Evolutionary conservation across 1,284 basidiomycete genomes (phyloP), one percentile per base, ranked within the genome.

Genomic region (Cutaneotrichosporon dermatis): DNA sequence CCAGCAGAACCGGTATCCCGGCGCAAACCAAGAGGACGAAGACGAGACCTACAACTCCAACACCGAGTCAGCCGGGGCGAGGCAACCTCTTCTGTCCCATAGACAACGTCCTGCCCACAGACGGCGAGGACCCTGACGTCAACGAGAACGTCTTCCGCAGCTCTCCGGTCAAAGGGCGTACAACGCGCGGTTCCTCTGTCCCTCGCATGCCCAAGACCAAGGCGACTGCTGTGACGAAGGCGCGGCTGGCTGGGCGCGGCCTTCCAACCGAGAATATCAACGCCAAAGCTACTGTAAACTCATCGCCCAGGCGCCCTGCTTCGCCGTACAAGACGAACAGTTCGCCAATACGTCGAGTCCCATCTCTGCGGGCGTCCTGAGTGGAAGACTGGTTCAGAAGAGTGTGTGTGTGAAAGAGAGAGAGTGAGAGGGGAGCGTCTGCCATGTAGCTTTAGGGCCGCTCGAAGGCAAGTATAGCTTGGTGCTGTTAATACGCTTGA

Each of bases 81-180:
- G 63, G 59, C 1, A 67, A 25, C 25, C 25, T 25, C 25, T 25
- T 25, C 25, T 66, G 74, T 72, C 15, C 53, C 59, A 2, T 70
- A 70, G 13, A 74, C 71, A 59, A 54, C 73, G 39, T 73, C 73
- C 54, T 54, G 55, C 13, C 33, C 35, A 45, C 25, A 36, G 53
- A 46, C 15, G 43, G 37, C 15, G 25, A 53, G 25, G 36, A 39
- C 25, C 25, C 25, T 15, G 41, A 44, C 1, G 37, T 8, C 3
- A 49, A 57, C 12, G 51, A 48, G 15, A 39, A 45, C 10, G 56
- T 48, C 25, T 46, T 58, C 15, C 33, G 37, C 37, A 36, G 4
- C 39, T 51, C n/a, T 25, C 25, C 25, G 25, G 25, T 25, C 25
- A 25, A 25, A 25, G 25, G 25, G 25, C 25, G 25, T 25, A 25